Evolutionary conservation across 331 rosid genomes (phyloP).

Genomic region (Malus hybrid): DNA sequence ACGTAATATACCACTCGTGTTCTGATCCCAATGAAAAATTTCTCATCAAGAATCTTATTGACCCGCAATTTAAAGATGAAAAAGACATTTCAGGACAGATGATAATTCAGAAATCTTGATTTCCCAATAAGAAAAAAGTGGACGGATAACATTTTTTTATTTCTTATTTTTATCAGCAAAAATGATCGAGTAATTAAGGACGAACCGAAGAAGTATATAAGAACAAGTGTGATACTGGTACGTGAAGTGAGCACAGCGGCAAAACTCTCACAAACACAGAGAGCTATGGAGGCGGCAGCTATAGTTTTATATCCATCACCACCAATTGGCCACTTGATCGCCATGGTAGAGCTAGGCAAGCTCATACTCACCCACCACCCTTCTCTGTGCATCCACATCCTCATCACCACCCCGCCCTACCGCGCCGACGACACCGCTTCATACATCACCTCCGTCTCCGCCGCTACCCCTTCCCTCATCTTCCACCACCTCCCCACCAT

Average conservation of each 20-base stretch:
- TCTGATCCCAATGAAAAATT: too few species aligned
- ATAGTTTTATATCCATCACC: conserved; percentile 38
- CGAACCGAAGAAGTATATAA: neutral
- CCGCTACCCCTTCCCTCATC: conserved; percentile 20
- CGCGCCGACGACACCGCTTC: conserved; percentile 16
- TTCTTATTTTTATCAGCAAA: neutral
- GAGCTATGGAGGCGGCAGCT: neutral
- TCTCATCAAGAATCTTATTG: too few species aligned
- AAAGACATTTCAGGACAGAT: too few species aligned
- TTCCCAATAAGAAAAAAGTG: too few species aligned
- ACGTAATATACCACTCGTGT: too few species aligned
- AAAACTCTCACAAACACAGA: neutral
- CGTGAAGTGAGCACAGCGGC: neutral
- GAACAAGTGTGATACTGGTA: neutral
- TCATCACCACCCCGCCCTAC: conserved; percentile 29
- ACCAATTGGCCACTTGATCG: conserved; percentile 31
- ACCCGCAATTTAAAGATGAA: too few species aligned
- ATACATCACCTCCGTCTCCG: conserved; percentile 27
- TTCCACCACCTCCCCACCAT: conserved; percentile 31
- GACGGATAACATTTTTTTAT: neutral
- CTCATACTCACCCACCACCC: conserved; percentile 22
- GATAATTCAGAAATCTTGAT: too few species aligned
- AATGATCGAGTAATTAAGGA: neutral
- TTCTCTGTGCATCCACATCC: conserved; percentile 27
- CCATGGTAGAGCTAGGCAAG: conserved; percentile 44